These are phyloP conservation scores for Citrus sinensis DNA, from an alignment of 345 rosid genomes.

Conservation along the genomic window DVS_A1.0 CM039168.1:28021501-28022000, in stretches of 20 bases:
- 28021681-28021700: not conserved
- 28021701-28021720: not conserved
- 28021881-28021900: not conserved
- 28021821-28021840: not conserved
- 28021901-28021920: not conserved
- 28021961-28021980: not conserved
- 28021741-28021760: not conserved
- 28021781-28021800: not conserved
- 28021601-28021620: not conserved
- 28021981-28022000: not conserved
- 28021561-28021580: not conserved
- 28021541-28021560: not conserved
- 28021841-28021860: not conserved
- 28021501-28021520: constrained; percentile 1
- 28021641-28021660: not conserved
- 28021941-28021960: not conserved
- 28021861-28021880: not conserved
- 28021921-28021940: not conserved
- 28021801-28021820: not conserved
- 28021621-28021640: not conserved
- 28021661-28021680: not conserved
- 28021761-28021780: not conserved
- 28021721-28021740: not conserved
- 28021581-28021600: not conserved
- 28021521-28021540: not conserved